Evolutionary conservation across 2,329 filamentous ascomycete genomes (phyloP).

Genomic region (Fonsecaea nubica): DNA sequence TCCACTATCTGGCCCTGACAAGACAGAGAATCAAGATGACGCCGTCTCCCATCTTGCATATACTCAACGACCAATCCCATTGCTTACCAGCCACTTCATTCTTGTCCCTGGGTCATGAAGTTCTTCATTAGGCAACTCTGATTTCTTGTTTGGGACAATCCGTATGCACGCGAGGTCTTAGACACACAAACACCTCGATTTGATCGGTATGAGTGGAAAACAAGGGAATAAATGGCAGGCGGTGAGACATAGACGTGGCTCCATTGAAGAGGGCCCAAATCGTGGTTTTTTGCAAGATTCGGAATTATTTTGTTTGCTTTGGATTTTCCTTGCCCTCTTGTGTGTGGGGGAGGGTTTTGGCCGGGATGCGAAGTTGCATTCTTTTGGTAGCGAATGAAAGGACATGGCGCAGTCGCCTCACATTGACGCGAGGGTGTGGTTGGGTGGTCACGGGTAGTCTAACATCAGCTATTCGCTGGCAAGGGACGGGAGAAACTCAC

Average conservation of each 20-base stretch:
- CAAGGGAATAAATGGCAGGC: slow-evolving; percentile 26
- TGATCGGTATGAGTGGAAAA: slow-evolving; percentile 33
- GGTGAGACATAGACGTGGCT: slow-evolving; percentile 36
- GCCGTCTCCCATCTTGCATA: slow-evolving; percentile 38
- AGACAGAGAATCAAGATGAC: slow-evolving; percentile 28
- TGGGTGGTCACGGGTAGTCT: neutral
- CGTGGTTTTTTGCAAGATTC: slow-evolving; percentile 29
- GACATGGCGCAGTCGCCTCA: neutral
- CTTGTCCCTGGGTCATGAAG: slow-evolving; percentile 27
- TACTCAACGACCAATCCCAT: slow-evolving; percentile 29
- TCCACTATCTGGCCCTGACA: slow-evolving; percentile 14
- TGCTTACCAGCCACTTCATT: slow-evolving; percentile 36
- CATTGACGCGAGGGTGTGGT: neutral
- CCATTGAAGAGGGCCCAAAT: slow-evolving; percentile 29
- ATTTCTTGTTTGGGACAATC: slow-evolving; percentile 21
- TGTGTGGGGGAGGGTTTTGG: slow-evolving; percentile 19
- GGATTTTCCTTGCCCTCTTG: neutral
- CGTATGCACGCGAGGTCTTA: slow-evolving; percentile 31
- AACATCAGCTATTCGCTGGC: slow-evolving; percentile 3
- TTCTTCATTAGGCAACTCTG: slow-evolving; percentile 32
- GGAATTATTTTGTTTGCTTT: slow-evolving; percentile 15
- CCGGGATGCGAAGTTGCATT: slow-evolving; percentile 5
- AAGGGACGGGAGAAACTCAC: neutral
- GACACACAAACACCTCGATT: slow-evolving; percentile 25
- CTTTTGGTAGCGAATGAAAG: neutral